A percentile compares a stretch with the other conserved stretches of the same genome.
Conservation (phyloP, 768 basidiomycete species). For the Lactifluus hygrophoroides region DNA sequence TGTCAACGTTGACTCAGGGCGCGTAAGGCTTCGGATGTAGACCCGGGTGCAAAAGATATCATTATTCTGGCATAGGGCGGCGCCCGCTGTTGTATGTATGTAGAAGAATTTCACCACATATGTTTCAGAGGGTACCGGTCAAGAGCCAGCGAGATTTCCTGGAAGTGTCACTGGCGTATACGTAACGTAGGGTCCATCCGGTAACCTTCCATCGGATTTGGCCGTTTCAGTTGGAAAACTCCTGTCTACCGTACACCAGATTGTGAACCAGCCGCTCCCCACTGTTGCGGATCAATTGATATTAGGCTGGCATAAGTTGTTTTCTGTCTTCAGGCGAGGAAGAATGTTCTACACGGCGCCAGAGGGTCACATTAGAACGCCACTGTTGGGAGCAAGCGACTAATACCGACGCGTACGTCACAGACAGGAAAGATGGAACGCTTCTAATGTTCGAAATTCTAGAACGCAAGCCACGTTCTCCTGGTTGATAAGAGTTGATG, state of each 20-base stretch:
- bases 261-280: not conserved
- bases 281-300: not conserved
- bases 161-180: not conserved
- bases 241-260: not conserved
- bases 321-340: not conserved
- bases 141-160: not conserved
- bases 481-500: not conserved
- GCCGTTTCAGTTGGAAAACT: not conserved
- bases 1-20: not conserved
- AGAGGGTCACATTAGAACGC: not conserved
- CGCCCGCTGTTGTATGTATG: not conserved
- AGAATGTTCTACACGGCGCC: not conserved
- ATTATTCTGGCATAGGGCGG: not conserved
- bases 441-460: not conserved
- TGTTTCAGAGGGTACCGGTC: not conserved
- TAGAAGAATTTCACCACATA: not conserved
- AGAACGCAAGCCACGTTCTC: not conserved
- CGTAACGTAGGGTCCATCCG: not conserved
- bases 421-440: not conserved
- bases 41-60: not conserved
- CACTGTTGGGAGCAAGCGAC: not conserved
- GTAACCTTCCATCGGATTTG: not conserved
- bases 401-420: not conserved
- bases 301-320: not conserved
- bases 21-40: not conserved